Percentiles rank a stretch among this genome's conserved stretches.
Conservation (phyloP, 164 flowering plant species). For the Sextonia rubra region DNA sequence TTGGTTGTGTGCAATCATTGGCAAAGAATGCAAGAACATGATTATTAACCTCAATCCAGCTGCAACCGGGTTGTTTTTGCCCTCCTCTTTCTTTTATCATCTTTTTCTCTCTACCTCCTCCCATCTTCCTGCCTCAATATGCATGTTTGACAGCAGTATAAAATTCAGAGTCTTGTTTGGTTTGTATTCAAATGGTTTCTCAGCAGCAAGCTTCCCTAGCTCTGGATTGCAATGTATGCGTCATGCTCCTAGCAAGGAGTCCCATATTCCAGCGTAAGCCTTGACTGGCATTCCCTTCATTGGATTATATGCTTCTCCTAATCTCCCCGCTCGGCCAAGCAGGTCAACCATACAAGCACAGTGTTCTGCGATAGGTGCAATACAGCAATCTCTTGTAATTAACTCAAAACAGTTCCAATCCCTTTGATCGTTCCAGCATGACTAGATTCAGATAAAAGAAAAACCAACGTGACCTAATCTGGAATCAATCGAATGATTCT, state of each 20-base stretch:
- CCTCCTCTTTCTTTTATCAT: conserved; percentile 19
- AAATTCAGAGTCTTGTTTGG: conserved; percentile 21
- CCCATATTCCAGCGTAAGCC: conserved; percentile 20
- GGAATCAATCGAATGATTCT: conserved; percentile 11
- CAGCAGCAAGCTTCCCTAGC: conserved; percentile 20
- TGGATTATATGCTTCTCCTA: conserved; percentile 18
- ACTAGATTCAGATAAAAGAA: conserved; percentile 21
- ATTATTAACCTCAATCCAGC: conserved; percentile 20
- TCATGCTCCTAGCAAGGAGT: conserved; percentile 18
- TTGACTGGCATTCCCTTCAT: conserved; percentile 18
- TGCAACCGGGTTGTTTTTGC: conserved; percentile 20
- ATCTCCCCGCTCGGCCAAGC: conserved; percentile 18
- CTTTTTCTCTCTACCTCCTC: conserved; percentile 21
- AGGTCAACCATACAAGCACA: conserved; percentile 21
- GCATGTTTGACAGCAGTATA: conserved; percentile 19
- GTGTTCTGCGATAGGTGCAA: conserved; percentile 18
- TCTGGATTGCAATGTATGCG: conserved; percentile 11
- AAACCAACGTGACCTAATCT: conserved; percentile 19
- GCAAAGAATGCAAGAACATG: conserved; percentile 18
- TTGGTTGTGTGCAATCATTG: conserved; percentile 15
- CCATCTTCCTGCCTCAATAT: conserved; percentile 20
- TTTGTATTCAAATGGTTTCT: conserved; percentile 19
- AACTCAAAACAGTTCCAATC: conserved; percentile 15
- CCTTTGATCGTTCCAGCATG: conserved; percentile 17
- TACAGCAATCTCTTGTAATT: conserved; percentile 11